Evolutionary conservation across 352 stramenopile genomes (phyloP).

Genomic region (Phytophthora foliorum): DNA sequence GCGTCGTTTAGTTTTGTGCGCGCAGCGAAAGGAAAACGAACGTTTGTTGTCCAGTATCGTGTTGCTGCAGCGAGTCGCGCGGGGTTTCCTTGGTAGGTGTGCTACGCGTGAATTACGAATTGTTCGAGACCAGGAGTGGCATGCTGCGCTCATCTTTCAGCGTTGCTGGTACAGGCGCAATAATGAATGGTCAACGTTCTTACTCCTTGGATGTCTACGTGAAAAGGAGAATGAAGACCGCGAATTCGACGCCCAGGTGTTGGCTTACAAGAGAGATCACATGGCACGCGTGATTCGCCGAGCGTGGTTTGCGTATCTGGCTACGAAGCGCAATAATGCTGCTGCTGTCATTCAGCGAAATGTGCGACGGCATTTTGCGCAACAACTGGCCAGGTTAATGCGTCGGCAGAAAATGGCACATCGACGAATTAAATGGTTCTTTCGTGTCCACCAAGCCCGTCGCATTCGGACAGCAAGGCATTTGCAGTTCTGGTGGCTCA

Average conservation of each 20-base stretch:
- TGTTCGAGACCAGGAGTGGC: conserved; percentile 54
- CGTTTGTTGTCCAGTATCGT: conserved; percentile 47
- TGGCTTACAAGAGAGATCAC: conserved; percentile 51
- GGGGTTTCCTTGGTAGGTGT: conserved; percentile 64
- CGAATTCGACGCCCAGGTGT: conserved; percentile 51
- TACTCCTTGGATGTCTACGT: conserved; percentile 81
- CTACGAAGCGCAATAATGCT: conserved; percentile 33
- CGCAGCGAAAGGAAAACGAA: conserved; percentile 62
- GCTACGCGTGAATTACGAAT: conserved; percentile 34
- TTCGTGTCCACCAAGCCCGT: conserved; percentile 60
- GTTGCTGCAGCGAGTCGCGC: conserved; percentile 61
- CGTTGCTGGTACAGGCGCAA: conserved; percentile 85
- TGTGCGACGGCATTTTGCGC: conserved; percentile 37
- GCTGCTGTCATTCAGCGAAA: conserved; percentile 61
- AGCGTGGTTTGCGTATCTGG: conserved; percentile 45
- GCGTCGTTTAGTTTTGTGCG: conserved; percentile 63
- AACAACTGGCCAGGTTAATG: conserved; percentile 40
- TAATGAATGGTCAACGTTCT: conserved; percentile 87
- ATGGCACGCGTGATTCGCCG: conserved; percentile 58
- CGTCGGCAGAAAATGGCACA: conserved; percentile 58
- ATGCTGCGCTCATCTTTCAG: conserved; percentile 76
- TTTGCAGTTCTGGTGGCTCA: conserved; percentile 84
- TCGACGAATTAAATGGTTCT: conserved; percentile 86
- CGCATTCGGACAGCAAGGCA: conserved; percentile 45
- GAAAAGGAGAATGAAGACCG: conserved; percentile 75